Percentiles rank a stretch among this genome's conserved stretches.
Conservation (phyloP, 1,284 basidiomycete genomes). For the Marasmius fiardii region DNA sequence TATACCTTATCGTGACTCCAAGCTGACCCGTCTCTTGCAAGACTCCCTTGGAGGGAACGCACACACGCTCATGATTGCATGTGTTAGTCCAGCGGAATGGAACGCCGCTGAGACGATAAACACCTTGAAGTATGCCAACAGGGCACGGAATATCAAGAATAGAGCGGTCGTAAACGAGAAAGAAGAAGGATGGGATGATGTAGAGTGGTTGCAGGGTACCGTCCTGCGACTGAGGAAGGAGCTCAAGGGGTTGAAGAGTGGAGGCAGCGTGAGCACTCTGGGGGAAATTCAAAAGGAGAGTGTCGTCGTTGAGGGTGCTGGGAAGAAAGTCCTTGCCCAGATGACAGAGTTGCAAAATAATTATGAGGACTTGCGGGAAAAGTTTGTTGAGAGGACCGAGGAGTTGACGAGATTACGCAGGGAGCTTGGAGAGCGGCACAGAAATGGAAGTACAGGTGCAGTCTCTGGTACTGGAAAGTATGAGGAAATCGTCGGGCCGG, state of each 20-base stretch:
- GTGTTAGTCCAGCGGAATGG: conserved; percentile 94
- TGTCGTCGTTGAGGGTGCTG: conserved; percentile 47
- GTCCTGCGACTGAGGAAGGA: conserved; percentile 86
- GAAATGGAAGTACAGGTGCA: conserved; percentile 57
- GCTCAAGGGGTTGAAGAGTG: conserved; percentile 73
- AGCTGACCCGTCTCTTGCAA: conserved; percentile 91
- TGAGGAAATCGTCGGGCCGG: conserved; percentile 94
- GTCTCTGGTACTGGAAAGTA: conserved; percentile 79
- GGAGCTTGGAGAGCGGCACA: conserved; percentile 73
- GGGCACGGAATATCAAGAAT: conserved; percentile 97
- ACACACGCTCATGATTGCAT: conserved; percentile 98
- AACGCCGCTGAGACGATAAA: conserved; percentile 95
- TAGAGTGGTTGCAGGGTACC: conserved; percentile 92
- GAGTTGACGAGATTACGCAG: conserved; percentile 77
- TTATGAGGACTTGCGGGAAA: conserved; percentile 81
- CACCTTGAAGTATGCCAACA: conserved; percentile 97
- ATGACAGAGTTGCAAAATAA: conserved; percentile 78
- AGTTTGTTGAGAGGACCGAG: conserved; percentile 82
- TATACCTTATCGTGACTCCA: conserved; percentile 96
- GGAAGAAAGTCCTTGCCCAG: conserved; percentile 72
- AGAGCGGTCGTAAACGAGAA: conserved; percentile 88
- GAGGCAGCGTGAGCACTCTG: conserved; percentile 33
- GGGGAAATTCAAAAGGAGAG: conserved; percentile 29
- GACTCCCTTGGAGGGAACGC: conserved; percentile 99
- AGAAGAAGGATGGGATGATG: conserved; percentile 98